These are phyloP conservation scores for Glycine tomentella DNA, from an alignment of 306 rosid genomes.

Conservation along the genomic window DNA sequence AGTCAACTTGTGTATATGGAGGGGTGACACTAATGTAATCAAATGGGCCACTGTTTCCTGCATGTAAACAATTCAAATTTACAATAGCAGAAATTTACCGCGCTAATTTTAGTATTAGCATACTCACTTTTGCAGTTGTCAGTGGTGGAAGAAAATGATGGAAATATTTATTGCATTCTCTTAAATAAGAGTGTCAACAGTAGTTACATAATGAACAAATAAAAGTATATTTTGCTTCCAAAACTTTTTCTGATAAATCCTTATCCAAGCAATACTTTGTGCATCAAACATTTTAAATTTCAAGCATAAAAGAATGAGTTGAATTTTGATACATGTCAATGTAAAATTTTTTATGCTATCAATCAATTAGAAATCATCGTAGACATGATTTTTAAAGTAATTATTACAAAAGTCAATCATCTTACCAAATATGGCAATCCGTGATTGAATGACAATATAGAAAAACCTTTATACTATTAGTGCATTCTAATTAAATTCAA, in stretches of 20 bases:
- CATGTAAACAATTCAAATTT: constrained; percentile 39
- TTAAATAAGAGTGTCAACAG: not conserved
- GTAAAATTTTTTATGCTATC: not conserved
- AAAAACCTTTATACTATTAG: not conserved
- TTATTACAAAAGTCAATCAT: not conserved
- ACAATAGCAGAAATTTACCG: constrained; percentile 11
- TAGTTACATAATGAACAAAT: not conserved
- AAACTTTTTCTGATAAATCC: not conserved
- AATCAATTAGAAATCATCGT: not conserved
- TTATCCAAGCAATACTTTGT: constrained; percentile 17
- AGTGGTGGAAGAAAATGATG: not conserved
- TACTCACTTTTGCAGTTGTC: not conserved
- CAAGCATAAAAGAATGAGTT: not conserved
- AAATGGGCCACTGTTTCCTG: constrained; percentile 73
- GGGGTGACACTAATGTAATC: constrained; percentile 97
- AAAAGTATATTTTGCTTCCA: too few species aligned
- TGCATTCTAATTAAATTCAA: not conserved
- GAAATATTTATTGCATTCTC: constrained; percentile 17
- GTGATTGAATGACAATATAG: not conserved
- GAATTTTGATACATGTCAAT: not conserved
- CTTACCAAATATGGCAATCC: not conserved
- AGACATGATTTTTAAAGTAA: not conserved
- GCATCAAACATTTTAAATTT: constrained; percentile 7
- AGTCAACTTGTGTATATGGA: constrained; percentile 89
- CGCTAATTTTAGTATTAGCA: not conserved